Base-by-base conservation (phyloP, 1,139 yeast species). In the Debaryomyces nepalensis region DNA sequence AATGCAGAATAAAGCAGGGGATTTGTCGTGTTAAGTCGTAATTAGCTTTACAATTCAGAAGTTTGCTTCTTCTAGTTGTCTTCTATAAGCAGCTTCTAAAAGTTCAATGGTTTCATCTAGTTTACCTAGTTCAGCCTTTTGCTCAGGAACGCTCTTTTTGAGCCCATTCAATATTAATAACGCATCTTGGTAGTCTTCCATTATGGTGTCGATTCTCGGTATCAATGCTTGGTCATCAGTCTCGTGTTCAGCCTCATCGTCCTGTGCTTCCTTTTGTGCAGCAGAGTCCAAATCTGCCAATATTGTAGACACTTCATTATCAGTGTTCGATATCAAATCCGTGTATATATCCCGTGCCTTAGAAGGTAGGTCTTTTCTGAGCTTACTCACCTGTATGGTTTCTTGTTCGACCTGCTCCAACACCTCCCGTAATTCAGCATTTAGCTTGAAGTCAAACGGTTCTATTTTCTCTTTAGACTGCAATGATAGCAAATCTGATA, bases 391-490 rank as follows among this genome's bases (percentile, higher is more conserved):
- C 41, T 67, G 72, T 1, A 77, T 72, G 0, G 86, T 78, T 47
- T 78, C 79, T 36, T 70, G 73, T 49, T 84, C 90, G 45, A 84
- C 81, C 35, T 72, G 70, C 39, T 71, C 71, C 47, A 83, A 73
- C 29, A 78, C 55, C 37, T 70, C 68, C 37, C 88, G 64, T 24
- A 84, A 72, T 41, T 68, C 58, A 43, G 76, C 77, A 54, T 83
- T 82, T 44, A 82, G 57, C 8, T 73, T 78, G 33, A 76, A 63
- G 55, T 84, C 87, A 58, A 82, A 83, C 0, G 87, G 86, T 54
- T 82, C 89, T 11, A 78, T 72, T 47, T 68, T 73, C 43, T 71
- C 75, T 37, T 54, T 57, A 1, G 73, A 66, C 33, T 61, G 57
- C 32, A 68, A 48, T 16, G 67, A 54, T n/a, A 73, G 49, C 10